Percentiles rank a stretch among this genome's conserved stretches.
Evolutionary conservation across 169 alveolate species (phyloP).

Genomic region (Babesia divergens): DNA sequence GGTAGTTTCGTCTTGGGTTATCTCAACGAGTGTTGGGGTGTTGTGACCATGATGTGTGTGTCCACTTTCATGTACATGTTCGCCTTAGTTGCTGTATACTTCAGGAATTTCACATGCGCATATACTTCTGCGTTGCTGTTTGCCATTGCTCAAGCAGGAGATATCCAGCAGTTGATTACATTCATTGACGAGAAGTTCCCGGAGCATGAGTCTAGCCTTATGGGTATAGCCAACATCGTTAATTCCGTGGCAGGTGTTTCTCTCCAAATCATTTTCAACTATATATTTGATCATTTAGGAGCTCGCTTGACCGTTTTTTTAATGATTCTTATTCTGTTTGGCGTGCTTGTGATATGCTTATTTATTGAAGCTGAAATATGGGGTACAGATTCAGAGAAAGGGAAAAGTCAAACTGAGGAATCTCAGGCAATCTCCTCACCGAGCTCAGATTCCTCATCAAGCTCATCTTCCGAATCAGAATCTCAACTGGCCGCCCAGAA

Average conservation of each 20-base stretch:
- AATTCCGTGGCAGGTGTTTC: neutral
- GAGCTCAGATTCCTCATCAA: too few species aligned
- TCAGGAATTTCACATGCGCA: constrained; percentile 28
- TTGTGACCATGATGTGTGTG: constrained; percentile 23
- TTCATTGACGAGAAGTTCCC: constrained; percentile 40
- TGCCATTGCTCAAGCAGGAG: constrained; percentile 50
- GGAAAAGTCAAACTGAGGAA: too few species aligned
- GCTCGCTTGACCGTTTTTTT: constrained; percentile 13
- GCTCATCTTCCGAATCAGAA: too few species aligned
- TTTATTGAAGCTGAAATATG: constrained; percentile 5
- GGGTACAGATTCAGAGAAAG: too few species aligned
- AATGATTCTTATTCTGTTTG: constrained; percentile 16
- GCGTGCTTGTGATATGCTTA: constrained; percentile 9
- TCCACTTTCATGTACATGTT: constrained; percentile 24
- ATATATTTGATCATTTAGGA: constrained; percentile 8
- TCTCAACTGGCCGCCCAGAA: too few species aligned
- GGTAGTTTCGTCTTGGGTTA: constrained; percentile 36
- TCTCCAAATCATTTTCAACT: constrained; percentile 2
- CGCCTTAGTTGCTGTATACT: constrained; percentile 21
- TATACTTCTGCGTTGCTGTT: constrained; percentile 36
- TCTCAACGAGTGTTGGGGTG: constrained; percentile 52
- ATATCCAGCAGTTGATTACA: constrained; percentile 56
- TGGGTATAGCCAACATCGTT: constrained; percentile 44
- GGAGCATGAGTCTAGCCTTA: constrained; percentile 51
- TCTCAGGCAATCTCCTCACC: too few species aligned